Evolutionary conservation across 2,329 filamentous ascomycete species (phyloP).

Genomic region (Amauroascus verrucosus): DNA sequence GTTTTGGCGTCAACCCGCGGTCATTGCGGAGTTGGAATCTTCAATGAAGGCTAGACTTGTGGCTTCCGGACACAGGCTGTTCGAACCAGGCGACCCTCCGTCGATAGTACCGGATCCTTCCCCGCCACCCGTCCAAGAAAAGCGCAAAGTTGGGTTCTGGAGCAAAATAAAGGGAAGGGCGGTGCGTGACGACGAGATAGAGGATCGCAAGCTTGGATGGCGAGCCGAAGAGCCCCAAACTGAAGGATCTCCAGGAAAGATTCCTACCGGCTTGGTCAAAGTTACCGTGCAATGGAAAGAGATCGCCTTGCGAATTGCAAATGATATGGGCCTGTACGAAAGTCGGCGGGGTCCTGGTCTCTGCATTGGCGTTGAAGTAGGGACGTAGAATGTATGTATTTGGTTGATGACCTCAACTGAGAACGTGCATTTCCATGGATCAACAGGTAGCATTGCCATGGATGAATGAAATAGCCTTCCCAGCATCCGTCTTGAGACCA

Average conservation of each 20-base stretch:
- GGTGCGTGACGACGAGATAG: conserved; percentile 16
- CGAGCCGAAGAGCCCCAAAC: conserved; percentile 18
- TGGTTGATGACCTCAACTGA: neutral
- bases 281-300: conserved; percentile 30
- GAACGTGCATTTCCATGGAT: neutral
- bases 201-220: conserved; percentile 26
- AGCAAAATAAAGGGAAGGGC: conserved; percentile 13
- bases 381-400: conserved; percentile 16
- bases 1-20: conserved; percentile 36
- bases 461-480: neutral
- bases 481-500: neutral
- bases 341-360: conserved; percentile 30
- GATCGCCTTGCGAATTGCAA: conserved; percentile 35
- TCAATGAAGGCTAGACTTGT: conserved; percentile 25
- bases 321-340: conserved; percentile 37
- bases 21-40: conserved; percentile 33
- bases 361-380: conserved; percentile 26
- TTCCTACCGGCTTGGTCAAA: conserved; percentile 22
- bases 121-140: neutral
- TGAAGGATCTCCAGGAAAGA: conserved; percentile 9
- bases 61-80: conserved; percentile 18
- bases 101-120: neutral
- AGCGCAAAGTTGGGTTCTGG: conserved; percentile 18
- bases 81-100: conserved; percentile 9
- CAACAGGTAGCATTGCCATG: neutral